Base-by-base conservation (phyloP, 768 basidiomycete species). In the Pisolithus albus region DNA sequence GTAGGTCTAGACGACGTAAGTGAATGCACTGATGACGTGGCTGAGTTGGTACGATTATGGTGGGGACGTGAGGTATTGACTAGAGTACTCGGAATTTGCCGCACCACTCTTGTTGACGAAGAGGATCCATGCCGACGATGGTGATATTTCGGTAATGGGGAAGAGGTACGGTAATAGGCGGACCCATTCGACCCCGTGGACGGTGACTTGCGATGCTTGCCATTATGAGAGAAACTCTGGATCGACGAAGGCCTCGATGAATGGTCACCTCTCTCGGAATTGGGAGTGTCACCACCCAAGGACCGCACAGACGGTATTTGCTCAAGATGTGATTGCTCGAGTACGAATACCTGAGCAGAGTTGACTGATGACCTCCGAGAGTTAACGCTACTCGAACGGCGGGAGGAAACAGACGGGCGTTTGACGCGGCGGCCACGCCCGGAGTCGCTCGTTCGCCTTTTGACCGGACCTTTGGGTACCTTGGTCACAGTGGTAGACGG, bases 341-440 rank as follows among this genome's bases (percentile, higher is more conserved):
- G 61, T n/a, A 77, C 57, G 7, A 68, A 63, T 26, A 70, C 53
- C 43, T 76, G 75, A 47, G 71, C 65, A 1, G 81, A 82, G 19
- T 76, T 73, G 10, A 75, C 66, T 8, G 82, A 83, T 0, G 82
- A 84, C 38, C 92, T 74, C 34, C 86, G 75, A 5, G 93, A 96
- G 62, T 92, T 93, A 56, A 93, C 87, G 52, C 90, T 92, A 64
- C 90, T 93, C 13, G 92, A 94, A 24, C 93, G 82, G 44, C 88
- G 80, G 21, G 92, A 94, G 0, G 88, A 88, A 40, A 83, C 70
- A 0, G 87, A 86, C 0, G 82, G 82, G 15, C 89, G 79, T 47
- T 85, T 84, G 15, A 75, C 70, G 51, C 84, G 78, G 53, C 84
- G 78, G 16, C 75, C 75, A 41, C 64, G 67, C 18, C 66, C 64